Evolutionary conservation across 768 basidiomycete species (phyloP), one percentile per base, ranked within the genome.

Genomic region (Thelephora aurantiotincta): DNA sequence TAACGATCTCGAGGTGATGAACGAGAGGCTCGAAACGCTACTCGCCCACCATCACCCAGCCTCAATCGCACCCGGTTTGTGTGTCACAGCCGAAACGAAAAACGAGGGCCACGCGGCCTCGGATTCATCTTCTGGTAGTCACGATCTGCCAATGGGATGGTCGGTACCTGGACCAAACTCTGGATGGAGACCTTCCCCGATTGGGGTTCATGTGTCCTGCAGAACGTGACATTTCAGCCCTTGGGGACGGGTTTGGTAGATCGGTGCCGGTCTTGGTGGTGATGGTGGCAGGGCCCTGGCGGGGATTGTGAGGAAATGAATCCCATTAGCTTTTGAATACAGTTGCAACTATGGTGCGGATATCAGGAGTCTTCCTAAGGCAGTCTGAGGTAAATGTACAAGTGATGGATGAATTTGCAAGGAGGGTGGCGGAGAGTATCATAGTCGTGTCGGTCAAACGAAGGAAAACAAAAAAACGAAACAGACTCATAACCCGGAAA

Each of bases 141-240:
- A 35, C 13, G 35, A 35, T 13, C 43, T 65, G 6, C 59, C 63
- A 1, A 50, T 54, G 6, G 84, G 82, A 18, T 87, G 85, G 82
- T 66, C 65, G 26, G 26, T 30, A 9, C 26, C 26, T 30, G 26
- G 26, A 30, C 26, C 26, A 30, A 30, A 4, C 6, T 16, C 37
- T 6, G 37, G 61, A 34, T 86, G 85, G 85, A 69, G 64, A 51
- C 69, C 78, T 2, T 79, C 75, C 56, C 83, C 85, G 5, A 79
- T 88, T 41, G 85, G 85, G 7, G 68, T 82, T 44, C 73, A 66
- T 50, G 53, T 59, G 11, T 30, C 38, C 42, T 52, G 55, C 53
- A 30, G 9, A 30, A 5, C 41, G 22, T 49, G 20, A 53, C 42
- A 61, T 18, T 18, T 14, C 26, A 30, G 33, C 33, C n/a, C 38